Evolutionary conservation across 768 basidiomycete genomes (phyloP).

Genomic region (Macrolepiota fuliginosa): DNA sequence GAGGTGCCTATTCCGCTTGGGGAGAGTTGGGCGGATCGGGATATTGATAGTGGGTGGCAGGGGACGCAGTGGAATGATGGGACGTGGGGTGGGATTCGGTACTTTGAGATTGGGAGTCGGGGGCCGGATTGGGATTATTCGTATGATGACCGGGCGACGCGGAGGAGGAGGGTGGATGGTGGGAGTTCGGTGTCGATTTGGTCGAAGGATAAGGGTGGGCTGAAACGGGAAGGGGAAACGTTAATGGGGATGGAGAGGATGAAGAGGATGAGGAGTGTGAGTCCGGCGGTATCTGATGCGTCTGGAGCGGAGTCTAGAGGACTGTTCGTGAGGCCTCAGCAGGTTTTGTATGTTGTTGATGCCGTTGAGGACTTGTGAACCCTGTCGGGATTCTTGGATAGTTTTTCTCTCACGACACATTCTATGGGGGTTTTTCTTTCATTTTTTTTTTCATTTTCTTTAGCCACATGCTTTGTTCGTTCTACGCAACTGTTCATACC

Average conservation of each 20-base stretch:
- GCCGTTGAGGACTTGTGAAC: constrained; percentile 46
- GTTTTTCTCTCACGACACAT: neutral
- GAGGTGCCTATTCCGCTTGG: constrained; percentile 69
- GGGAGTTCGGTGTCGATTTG: constrained; percentile 21
- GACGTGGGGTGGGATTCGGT: constrained; percentile 74
- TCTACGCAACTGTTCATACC: constrained; percentile 3
- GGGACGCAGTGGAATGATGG: constrained; percentile 83
- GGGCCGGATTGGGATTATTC: constrained; percentile 59
- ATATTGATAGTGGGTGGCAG: constrained; percentile 35
- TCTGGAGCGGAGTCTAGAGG: constrained; percentile 62
- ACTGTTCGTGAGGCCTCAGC: constrained; percentile 81
- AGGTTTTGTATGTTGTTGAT: constrained; percentile 84
- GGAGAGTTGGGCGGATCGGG: constrained; percentile 42
- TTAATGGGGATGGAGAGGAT: constrained; percentile 55
- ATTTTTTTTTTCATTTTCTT: neutral
- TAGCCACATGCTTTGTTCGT: neutral
- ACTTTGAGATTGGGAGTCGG: constrained; percentile 69
- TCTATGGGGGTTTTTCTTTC: neutral
- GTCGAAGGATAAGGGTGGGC: constrained; percentile 24
- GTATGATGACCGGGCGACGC: constrained; percentile 41
- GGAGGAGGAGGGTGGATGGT: constrained; percentile 44
- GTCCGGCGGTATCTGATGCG: constrained; percentile 59
- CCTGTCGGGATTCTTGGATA: neutral
- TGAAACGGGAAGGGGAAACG: constrained; percentile 43
- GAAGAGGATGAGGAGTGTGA: constrained; percentile 70